phyloP scores from a whole-genome alignment of 192 early-diverging fungal species.

The Coemansia sp. region DNA sequence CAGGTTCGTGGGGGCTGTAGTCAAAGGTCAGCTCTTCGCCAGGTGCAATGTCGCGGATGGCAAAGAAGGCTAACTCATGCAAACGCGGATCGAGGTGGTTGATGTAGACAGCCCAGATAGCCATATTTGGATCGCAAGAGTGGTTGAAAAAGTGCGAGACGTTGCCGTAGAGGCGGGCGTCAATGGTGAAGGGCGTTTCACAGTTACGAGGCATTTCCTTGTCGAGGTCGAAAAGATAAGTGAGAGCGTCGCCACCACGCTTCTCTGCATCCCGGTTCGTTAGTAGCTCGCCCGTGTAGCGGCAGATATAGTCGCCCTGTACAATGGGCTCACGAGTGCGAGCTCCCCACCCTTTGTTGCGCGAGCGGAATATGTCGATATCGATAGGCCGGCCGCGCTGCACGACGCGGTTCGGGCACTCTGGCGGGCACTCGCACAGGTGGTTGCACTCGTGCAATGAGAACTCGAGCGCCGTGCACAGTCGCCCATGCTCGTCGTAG shows the following conservation, averaged over 20 bases:
- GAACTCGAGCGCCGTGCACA: constrained; percentile 29
- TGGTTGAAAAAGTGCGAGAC: constrained; percentile 98
- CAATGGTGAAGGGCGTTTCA: constrained; percentile 88
- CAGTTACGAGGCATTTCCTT: constrained; percentile 80
- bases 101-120: constrained; percentile 53
- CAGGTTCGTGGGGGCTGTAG: constrained; percentile 72
- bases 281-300: constrained; percentile 97
- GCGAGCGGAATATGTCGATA: constrained; percentile 41
- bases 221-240: constrained; percentile 72
- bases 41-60: constrained; percentile 65
- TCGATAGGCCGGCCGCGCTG: constrained; percentile 46
- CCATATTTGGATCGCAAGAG: constrained; percentile 91
- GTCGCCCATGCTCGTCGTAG: constrained; percentile 48
- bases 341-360: constrained; percentile 47
- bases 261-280: constrained; percentile 72
- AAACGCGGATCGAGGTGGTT: constrained; percentile 78
- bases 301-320: constrained; percentile 83
- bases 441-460: constrained; percentile 53
- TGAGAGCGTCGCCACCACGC: constrained; percentile 45
- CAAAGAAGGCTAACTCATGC: constrained; percentile 93
- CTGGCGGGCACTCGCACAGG: constrained; percentile 40
- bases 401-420: constrained; percentile 56
- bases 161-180: constrained; percentile 90
- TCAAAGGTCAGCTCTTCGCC: constrained; percentile 95
- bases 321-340: constrained; percentile 25